These are phyloP conservation scores for Microbotryomycetes sp. DNA, from an alignment of 1,284 basidiomycete genomes.

Conservation along the genomic window DNA sequence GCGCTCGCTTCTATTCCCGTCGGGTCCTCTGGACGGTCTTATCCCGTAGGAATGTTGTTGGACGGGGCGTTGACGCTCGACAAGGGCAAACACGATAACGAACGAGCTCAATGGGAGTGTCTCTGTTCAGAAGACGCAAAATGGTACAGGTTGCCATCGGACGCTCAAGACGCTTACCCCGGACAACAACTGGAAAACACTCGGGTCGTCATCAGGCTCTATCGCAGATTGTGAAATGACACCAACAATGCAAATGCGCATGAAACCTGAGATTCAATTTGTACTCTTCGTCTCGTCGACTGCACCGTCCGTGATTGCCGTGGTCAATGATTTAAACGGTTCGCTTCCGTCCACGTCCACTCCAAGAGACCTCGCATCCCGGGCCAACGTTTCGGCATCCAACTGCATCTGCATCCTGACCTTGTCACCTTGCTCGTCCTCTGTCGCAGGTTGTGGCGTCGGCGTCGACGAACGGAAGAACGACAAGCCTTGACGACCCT, in stretches of 20 bases:
- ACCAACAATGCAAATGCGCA: too few relatives aligned
- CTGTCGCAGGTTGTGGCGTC: conserved; percentile 56
- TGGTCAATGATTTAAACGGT: conserved; percentile 50
- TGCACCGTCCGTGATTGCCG: conserved; percentile 16
- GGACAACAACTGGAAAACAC: conserved; percentile 26
- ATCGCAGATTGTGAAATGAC: conserved; percentile 11
- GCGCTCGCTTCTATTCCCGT: conserved; percentile 22
- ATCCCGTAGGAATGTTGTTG: conserved; percentile 22
- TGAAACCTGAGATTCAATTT: too few relatives aligned
- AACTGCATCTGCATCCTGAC: conserved; percentile 77
- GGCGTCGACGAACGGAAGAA: conserved; percentile 48
- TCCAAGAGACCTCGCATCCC: conserved; percentile 62
- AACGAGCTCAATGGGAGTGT: conserved; percentile 17
- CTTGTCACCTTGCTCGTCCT: conserved; percentile 49
- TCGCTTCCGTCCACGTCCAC: conserved; percentile 54
- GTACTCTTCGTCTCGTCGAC: conserved; percentile 15
- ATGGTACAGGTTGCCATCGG: conserved; percentile 25
- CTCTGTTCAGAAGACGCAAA: conserved; percentile 15
- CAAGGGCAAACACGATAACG: background rate
- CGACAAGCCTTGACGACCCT: conserved; percentile 69
- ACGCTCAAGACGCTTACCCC: conserved; percentile 18
- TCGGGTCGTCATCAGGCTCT: conserved; percentile 21
- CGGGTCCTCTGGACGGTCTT: conserved; percentile 15
- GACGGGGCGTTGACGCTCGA: conserved; percentile 23
- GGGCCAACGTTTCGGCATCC: conserved; percentile 73